Conservation (phyloP, 2,329 filamentous ascomycete species). For the Ophiocordyceps camponoti-rufipedis region DNA sequence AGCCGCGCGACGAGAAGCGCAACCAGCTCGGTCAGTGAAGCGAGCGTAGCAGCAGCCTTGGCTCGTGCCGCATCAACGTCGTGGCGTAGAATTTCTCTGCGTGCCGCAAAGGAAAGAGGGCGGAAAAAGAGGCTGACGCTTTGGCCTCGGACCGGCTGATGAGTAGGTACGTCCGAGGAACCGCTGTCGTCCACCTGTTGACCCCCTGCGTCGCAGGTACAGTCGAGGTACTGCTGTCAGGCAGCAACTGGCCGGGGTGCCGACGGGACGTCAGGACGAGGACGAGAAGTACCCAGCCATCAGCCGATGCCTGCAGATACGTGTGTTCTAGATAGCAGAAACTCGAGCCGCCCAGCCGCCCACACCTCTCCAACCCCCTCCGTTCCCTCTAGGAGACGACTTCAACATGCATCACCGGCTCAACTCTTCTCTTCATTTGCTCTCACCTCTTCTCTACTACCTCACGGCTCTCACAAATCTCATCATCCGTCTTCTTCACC, state of each 20-base stretch:
- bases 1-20: neutral
- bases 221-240: neutral
- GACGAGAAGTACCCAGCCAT: neutral
- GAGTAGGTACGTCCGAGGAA: neutral
- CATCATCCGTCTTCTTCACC: too few relatives aligned
- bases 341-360: neutral
- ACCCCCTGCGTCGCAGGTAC: neutral
- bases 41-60: constrained; percentile 5
- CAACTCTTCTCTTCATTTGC: neutral
- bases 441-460: neutral
- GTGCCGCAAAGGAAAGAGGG: neutral
- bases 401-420: neutral
- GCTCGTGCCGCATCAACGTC: constrained; percentile 2
- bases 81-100: neutral
- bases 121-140: neutral
- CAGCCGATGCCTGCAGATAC: neutral
- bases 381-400: neutral
- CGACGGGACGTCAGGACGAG: neutral
- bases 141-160: neutral
- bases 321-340: neutral
- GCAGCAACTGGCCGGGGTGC: neutral
- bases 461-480: neutral
- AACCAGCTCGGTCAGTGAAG: neutral
- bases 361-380: neutral
- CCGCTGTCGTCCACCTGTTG: neutral